Evolutionary conservation across 2,329 filamentous ascomycete species (phyloP).

Genomic region (Fusarium proliferatum): DNA sequence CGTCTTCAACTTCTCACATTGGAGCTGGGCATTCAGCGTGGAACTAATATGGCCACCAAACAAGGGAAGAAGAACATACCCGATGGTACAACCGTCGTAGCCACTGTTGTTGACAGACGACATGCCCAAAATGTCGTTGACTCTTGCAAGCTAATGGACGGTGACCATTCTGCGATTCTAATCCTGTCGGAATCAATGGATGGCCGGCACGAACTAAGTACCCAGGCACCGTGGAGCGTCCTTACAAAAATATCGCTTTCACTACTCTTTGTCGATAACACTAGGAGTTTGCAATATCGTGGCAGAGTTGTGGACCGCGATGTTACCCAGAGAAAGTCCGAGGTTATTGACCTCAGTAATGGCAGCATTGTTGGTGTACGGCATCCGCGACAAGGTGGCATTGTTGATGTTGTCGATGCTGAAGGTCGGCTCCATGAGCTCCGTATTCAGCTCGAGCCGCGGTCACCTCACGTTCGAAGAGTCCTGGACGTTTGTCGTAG

Average conservation of each 20-base stretch:
- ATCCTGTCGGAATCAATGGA: slow-evolving; percentile 74
- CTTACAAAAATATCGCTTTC: slow-evolving; percentile 75
- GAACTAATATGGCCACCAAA: slow-evolving; percentile 43
- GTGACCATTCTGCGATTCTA: slow-evolving; percentile 73
- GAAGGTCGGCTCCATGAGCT: slow-evolving; percentile 73
- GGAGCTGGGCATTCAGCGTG: slow-evolving; percentile 60
- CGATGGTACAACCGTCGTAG: slow-evolving; percentile 40
- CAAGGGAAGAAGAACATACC: slow-evolving; percentile 34
- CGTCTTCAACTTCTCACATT: slow-evolving; percentile 75
- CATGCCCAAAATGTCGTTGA: slow-evolving; percentile 76
- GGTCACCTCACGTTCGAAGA: slow-evolving; percentile 69
- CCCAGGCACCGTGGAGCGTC: slow-evolving; percentile 81
- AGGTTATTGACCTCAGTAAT: slow-evolving; percentile 59
- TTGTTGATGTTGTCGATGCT: slow-evolving; percentile 75
- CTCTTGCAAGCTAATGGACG: slow-evolving; percentile 77
- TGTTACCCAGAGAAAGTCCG: slow-evolving; percentile 56
- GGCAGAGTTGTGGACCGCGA: slow-evolving; percentile 66
- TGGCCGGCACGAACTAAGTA: slow-evolving; percentile 73
- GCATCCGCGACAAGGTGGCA: slow-evolving; percentile 67
- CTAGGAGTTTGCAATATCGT: slow-evolving; percentile 67
- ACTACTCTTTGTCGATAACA: slow-evolving; percentile 67
- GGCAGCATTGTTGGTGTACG: slow-evolving; percentile 65
- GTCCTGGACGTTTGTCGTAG: slow-evolving; percentile 72
- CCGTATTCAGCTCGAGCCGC: slow-evolving; percentile 73
- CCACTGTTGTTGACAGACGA: slow-evolving; percentile 60